phyloP scores from a whole-genome alignment of 2,329 filamentous ascomycete species.

The Colletotrichum lini region DNA sequence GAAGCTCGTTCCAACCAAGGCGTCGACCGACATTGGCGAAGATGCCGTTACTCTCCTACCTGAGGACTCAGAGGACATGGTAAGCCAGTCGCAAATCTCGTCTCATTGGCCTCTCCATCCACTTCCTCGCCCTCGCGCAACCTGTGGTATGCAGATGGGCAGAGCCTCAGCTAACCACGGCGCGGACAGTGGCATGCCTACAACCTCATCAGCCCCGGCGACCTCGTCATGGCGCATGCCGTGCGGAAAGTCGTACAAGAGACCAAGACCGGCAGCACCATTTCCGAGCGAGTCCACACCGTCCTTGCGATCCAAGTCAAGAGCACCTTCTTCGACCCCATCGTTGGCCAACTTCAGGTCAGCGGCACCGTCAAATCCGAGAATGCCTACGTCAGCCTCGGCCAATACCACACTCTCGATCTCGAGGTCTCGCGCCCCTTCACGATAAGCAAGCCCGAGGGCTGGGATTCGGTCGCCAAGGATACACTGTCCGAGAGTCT shows the following conservation, averaged over 20 bases:
- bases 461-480: constrained; percentile 90
- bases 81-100: constrained; percentile 44
- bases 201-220: constrained; percentile 69
- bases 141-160: neutral
- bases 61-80: constrained; percentile 64
- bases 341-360: constrained; percentile 68
- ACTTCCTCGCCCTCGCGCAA: neutral
- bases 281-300: constrained; percentile 68
- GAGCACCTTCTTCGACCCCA: constrained; percentile 71
- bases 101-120: neutral
- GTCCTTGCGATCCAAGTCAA: constrained; percentile 70
- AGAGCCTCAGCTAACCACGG: constrained; percentile 4
- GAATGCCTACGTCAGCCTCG: constrained; percentile 66
- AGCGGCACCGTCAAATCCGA: constrained; percentile 68
- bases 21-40: constrained; percentile 56
- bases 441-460: constrained; percentile 83
- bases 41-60: constrained; percentile 59
- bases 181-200: constrained; percentile 69
- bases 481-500: constrained; percentile 85
- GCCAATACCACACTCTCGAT: constrained; percentile 76
- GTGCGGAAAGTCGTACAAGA: constrained; percentile 68
- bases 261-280: constrained; percentile 62
- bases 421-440: constrained; percentile 91
- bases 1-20: constrained; percentile 58
- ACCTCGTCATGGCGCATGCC: constrained; percentile 69